These are phyloP conservation scores for Lasiosphaeris hirsuta DNA, from an alignment of 495 filamentous ascomycete species.

Conservation along the genomic window DNA sequence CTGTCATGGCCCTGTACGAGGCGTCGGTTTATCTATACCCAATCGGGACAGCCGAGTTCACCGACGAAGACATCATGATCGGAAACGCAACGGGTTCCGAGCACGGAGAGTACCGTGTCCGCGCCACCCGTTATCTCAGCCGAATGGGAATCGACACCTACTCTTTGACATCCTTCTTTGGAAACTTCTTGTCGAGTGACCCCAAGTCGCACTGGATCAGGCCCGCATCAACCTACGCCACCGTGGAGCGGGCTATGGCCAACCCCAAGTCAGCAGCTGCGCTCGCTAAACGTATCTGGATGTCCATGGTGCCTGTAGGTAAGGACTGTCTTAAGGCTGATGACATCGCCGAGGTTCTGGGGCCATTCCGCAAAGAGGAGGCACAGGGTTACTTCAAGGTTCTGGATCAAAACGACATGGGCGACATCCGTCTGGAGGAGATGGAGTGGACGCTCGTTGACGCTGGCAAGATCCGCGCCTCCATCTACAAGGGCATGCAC, in stretches of 20 bases:
- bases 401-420: conserved; percentile 29
- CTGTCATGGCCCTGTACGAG: conserved; percentile 69
- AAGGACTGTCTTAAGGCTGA: conserved; percentile 23
- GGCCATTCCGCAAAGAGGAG: conserved; percentile 26
- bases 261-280: conserved; percentile 47
- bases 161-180: conserved; percentile 28
- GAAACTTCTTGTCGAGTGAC: conserved; percentile 26
- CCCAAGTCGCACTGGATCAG: conserved; percentile 26
- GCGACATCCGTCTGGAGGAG: conserved; percentile 32
- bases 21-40: conserved; percentile 50
- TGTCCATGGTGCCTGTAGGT: conserved; percentile 29
- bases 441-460: conserved; percentile 28
- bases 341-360: conserved; percentile 33
- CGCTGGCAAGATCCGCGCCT: conserved; percentile 24
- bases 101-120: conserved; percentile 23
- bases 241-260: conserved; percentile 27
- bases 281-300: conserved; percentile 31
- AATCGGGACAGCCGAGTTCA: conserved; percentile 23
- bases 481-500: conserved; percentile 31
- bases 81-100: conserved; percentile 26
- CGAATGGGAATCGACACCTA: conserved; percentile 29
- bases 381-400: conserved; percentile 26
- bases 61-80: conserved; percentile 28
- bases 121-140: conserved; percentile 21
- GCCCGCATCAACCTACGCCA: conserved; percentile 26